Evolutionary conservation across 139 green algal genomes (phyloP), one percentile per base, ranked within the genome.

Genomic region (Mychonastes homosphaera): DNA sequence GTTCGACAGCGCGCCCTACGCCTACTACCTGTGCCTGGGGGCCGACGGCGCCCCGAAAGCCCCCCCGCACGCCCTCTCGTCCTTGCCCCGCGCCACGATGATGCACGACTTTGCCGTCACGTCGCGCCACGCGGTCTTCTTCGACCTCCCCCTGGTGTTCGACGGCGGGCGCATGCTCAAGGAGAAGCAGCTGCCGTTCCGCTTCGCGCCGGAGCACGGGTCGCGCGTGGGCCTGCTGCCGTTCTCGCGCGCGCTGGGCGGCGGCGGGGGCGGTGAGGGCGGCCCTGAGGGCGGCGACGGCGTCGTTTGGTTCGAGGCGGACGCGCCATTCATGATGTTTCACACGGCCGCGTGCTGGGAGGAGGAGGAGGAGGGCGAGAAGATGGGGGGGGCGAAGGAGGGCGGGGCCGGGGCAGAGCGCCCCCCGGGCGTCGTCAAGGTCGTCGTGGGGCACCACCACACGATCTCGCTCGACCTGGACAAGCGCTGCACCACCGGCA

Each of bases 91-190:
- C 24, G 58, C 65, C 8, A 49, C 75, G 32, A 85, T 89, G 86
- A 88, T 89, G 79, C 85, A 94, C 53, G 84, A 94, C 67, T 83
- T 85, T 55, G 83, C 64, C 0, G 72, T 87, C 34, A 91, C 83
- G 1, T 13, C 82, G 55, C 67, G 72, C 52, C 79, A 87, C 53
- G 44, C 68, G 4, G 59, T 94, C 21, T 66, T 94, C 18, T 19
- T 93, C 45, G 80, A 94, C 66, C 45, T 77, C 38, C 80, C 83
- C 8, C 64, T 94, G 16, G 55, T 64, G 28, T 88, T 93, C 41
- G 51, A 76, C 26, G 64, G 66, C 15, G 48, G 82, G 80, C 50
- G 45, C 6, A 86, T 86, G 75, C 65, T 89, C 0, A 82, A 79
- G 63, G 46, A 76, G 29, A 63, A 56, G 27, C 60, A 59, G 27